A percentile compares a stretch with the other conserved stretches of the same genome.
These are phyloP conservation scores for Melocanna baccifera DNA, from an alignment of 176 grass and related monocot species.

Conservation along the genomic window DNA sequence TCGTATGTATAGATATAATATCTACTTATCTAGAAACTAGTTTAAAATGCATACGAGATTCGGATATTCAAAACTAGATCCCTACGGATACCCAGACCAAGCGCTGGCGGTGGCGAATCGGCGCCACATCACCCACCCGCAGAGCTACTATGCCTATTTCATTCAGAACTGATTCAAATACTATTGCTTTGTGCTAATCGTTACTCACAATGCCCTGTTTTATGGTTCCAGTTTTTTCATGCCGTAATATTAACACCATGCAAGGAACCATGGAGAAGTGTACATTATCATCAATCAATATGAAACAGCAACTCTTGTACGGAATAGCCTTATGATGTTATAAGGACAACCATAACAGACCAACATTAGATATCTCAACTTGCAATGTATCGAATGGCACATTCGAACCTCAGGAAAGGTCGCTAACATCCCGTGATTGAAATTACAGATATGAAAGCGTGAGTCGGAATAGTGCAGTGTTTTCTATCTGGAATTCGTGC, in stretches of 20 bases:
- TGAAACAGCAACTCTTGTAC: not conserved
- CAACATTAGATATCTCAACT: not conserved
- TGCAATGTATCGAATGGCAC: not conserved
- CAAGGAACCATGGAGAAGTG: not conserved
- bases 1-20: no score
- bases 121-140: not conserved
- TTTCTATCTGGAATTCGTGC: not conserved
- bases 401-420: not conserved
- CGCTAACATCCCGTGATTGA: not conserved
- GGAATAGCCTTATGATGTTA: not conserved
- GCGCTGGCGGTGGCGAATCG: not conserved
- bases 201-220: not conserved
- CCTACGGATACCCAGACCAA: no score
- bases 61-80: no score
- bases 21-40: no score
- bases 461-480: not conserved
- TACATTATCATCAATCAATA: not conserved
- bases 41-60: no score
- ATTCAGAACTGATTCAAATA: not conserved
- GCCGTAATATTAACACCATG: not conserved
- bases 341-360: not conserved
- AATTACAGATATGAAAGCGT: not conserved
- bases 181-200: not conserved
- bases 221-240: not conserved
- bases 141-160: not conserved